Conservation (phyloP, 805 yeast genomes). For the Yarrowia sp. region DNA sequence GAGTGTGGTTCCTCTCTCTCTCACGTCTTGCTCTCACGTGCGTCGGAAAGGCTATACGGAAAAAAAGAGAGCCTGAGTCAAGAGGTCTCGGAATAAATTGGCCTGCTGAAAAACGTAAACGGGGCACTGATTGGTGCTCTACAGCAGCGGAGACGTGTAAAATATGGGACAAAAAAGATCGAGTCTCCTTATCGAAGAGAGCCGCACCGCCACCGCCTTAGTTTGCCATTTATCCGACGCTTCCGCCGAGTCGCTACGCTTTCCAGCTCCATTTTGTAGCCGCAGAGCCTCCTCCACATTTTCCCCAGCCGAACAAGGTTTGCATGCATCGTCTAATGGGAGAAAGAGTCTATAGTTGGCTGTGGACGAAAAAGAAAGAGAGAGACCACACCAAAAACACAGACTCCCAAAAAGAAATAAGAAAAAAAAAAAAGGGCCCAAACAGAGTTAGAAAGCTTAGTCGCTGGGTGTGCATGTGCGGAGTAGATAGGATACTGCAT, state of each 20-base stretch:
- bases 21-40: conserved; percentile 26
- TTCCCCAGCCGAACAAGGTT: conserved; percentile 36
- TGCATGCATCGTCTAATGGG: conserved; percentile 7
- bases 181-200: no score
- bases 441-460: conserved; percentile 21
- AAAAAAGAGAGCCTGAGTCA: conserved; percentile 37
- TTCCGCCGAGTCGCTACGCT: no score
- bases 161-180: no score
- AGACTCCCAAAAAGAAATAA: no score
- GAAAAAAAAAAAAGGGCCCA: conserved; percentile 4
- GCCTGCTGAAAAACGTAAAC: neutral
- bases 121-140: no score
- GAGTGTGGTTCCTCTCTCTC: neutral
- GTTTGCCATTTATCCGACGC: no score
- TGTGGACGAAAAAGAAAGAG: no score
- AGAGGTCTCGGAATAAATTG: conserved; percentile 28
- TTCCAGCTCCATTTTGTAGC: conserved; percentile 2
- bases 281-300: conserved; percentile 31
- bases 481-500: conserved; percentile 33
- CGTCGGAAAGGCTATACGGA: conserved; percentile 36
- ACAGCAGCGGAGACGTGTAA: no score
- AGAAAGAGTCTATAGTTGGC: neutral
- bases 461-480: conserved; percentile 29
- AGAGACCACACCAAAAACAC: no score
- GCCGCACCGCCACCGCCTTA: no score